A percentile compares a stretch with the other conserved stretches of the same genome.
Conservation (phyloP, 257 asterid genomes). For the Nicotiana tabacum region DNA sequence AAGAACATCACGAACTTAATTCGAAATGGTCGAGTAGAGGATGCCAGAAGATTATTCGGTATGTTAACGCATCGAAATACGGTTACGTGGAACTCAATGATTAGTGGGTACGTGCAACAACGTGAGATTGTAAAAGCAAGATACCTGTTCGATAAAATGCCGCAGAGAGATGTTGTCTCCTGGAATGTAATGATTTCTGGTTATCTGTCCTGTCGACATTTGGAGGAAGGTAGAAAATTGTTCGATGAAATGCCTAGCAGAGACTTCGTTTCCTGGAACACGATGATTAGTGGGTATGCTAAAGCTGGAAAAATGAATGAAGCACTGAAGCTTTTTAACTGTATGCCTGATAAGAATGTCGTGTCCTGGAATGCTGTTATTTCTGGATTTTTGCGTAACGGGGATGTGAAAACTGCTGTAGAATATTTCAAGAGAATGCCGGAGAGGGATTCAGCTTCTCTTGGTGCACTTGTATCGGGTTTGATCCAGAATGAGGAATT, state of each 20-base stretch:
- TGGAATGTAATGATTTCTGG: slow-evolving; percentile 72
- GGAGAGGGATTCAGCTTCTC: slow-evolving; percentile 52
- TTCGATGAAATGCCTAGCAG: slow-evolving; percentile 56
- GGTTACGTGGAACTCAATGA: slow-evolving; percentile 83
- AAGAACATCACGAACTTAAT: slow-evolving; percentile 46
- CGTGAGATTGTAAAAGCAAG: slow-evolving; percentile 56
- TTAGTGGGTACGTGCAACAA: slow-evolving; percentile 52
- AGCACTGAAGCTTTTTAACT: slow-evolving; percentile 46
- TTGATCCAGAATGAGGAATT: slow-evolving; percentile 51
- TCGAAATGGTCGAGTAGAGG: slow-evolving; percentile 43
- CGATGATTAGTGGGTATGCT: slow-evolving; percentile 82
- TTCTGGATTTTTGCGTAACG: slow-evolving; percentile 63
- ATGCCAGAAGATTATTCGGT: slow-evolving; percentile 57
- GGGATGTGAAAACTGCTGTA: slow-evolving; percentile 47
- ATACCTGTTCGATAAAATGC: slow-evolving; percentile 65
- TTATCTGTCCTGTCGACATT: slow-evolving; percentile 41
- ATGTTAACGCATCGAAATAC: slow-evolving; percentile 37
- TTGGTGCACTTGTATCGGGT: slow-evolving; percentile 65
- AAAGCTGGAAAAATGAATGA: slow-evolving; percentile 55
- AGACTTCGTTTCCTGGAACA: slow-evolving; percentile 71
- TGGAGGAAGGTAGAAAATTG: slow-evolving; percentile 51
- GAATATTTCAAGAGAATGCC: slow-evolving; percentile 65
- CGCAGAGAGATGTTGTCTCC: slow-evolving; percentile 54
- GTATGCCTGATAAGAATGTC: slow-evolving; percentile 61
- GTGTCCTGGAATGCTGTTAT: slow-evolving; percentile 76